Percentiles rank a stretch among this genome's conserved stretches.
These are phyloP conservation scores for Trichocladium antarcticum DNA, from an alignment of 495 filamentous ascomycete genomes.

Conservation along the genomic window DNA sequence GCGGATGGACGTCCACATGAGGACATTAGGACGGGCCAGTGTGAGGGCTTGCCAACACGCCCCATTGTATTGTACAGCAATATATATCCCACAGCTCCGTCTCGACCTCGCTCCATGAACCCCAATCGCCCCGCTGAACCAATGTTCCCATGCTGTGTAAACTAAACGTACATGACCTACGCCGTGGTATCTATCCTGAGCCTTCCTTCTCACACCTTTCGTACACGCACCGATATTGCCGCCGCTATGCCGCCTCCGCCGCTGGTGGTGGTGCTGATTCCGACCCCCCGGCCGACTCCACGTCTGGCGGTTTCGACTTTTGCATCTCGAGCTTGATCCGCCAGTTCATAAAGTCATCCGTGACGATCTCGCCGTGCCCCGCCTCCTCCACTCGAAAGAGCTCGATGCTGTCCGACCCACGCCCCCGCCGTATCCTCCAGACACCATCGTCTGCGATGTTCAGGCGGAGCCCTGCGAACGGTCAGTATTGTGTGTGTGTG, in stretches of 20 bases:
- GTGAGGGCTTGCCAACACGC: too few relatives aligned
- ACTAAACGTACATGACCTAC: background rate
- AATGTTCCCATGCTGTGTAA: background rate
- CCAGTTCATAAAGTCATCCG: conserved; percentile 65
- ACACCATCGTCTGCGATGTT: conserved; percentile 61
- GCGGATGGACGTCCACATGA: too few relatives aligned
- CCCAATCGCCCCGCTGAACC: background rate
- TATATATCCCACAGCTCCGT: background rate
- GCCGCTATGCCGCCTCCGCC: background rate
- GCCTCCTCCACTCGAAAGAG: conserved; percentile 59
- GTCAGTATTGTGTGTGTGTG: background rate
- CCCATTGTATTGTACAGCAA: too few relatives aligned
- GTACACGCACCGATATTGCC: too few relatives aligned
- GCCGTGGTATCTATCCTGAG: conserved; percentile 5
- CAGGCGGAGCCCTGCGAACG: conserved; percentile 47
- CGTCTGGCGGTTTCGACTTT: background rate
- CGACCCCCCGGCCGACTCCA: background rate
- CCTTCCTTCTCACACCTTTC: background rate
- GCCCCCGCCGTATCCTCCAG: conserved; percentile 63
- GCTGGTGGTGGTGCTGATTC: background rate
- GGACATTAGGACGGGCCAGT: too few relatives aligned
- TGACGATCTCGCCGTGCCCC: conserved; percentile 67
- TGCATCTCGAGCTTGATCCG: conserved; percentile 40
- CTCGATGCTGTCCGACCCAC: conserved; percentile 50
- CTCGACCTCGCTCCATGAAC: background rate